A percentile compares a stretch with the other conserved stretches of the same genome.
phyloP scores from a whole-genome alignment of 2,329 filamentous ascomycete species.

The Fusarium brevicatenulatum region DNA sequence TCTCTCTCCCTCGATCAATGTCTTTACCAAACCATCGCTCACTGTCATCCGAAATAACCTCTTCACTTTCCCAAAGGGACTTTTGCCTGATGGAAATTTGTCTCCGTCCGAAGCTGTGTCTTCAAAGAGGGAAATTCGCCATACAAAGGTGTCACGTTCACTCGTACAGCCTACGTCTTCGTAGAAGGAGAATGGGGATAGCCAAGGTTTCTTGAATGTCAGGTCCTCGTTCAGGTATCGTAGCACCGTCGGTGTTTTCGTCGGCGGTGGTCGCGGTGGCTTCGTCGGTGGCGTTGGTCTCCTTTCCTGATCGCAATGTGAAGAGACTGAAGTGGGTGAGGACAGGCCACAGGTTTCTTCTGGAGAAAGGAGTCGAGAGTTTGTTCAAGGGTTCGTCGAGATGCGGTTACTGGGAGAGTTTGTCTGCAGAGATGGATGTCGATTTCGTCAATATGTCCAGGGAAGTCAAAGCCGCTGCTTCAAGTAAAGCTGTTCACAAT shows the following conservation, averaged over 20 bases:
- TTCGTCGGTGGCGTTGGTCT: fast-evolving
- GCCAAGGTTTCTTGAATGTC: neutral
- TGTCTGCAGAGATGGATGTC: neutral
- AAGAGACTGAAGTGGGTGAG: too few species aligned
- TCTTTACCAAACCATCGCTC: neutral
- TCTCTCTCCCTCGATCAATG: fast-evolving
- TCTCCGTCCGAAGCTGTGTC: fast-evolving
- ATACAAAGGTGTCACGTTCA: fast-evolving
- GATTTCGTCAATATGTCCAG: fast-evolving
- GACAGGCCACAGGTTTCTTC: too few species aligned
- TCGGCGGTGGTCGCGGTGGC: neutral
- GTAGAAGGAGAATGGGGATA: neutral
- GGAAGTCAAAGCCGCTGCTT: fast-evolving
- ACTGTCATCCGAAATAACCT: neutral
- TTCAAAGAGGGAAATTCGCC: fast-evolving
- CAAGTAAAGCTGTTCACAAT: fast-evolving
- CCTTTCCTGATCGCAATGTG: neutral
- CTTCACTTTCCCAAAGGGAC: neutral
- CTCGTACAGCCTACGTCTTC: fast-evolving
- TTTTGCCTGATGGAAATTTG: fast-evolving
- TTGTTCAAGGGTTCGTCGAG: fast-evolving
- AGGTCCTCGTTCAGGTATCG: fast-evolving
- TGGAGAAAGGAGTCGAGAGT: neutral
- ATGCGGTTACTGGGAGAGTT: fast-evolving
- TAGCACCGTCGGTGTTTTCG: neutral